Evolutionary conservation across 345 rosid species (phyloP), one percentile per base, ranked within the genome.

Genomic region (Dipteronia sinensis): DNA sequence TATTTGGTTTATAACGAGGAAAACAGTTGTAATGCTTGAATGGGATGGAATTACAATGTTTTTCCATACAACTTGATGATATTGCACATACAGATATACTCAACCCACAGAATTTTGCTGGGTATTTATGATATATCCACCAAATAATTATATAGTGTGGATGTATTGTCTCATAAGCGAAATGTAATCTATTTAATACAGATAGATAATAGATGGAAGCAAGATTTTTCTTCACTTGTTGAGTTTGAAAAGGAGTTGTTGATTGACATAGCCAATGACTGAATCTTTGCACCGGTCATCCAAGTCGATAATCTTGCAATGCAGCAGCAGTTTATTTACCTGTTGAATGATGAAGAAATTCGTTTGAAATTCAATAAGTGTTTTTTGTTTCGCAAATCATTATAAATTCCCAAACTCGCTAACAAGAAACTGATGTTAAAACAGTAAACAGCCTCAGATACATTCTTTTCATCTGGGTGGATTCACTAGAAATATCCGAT

Each of bases 261-360:
- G 17, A 13, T n/a, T 2, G 27, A 66, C 63, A 16, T 67, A 15
- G 46, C 63, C 19, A 2, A 4, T n/a, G 19, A 27, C 27, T 58
- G 15, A 29, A 8, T 75, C 49, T 51, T 49, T 47, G 38, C 63
- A 15, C 42, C n/a, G 69, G 19, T 51, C 27, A 58, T 46, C 69
- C 20, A 0, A 58, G 49, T 65, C 25, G 20, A 29, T 20, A 42
- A 64, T 56, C 71, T 5, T 27, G 25, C 65, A 16, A 8, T 6
- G 63, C 66, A 6, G 63, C 66, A 6, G 69, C 10, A 17, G 10
- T 75, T 80, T 74, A 83, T 80, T 27, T 77, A 42, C 86, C 81
- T 77, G 81, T 77, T 15, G 46, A 19, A 73, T 46, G 10, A 76
- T 10, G 74, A 7, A 65, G 31, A 65, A 56, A 65, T 7, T 68